Conservation (phyloP, 1,284 basidiomycete genomes). For the Moniliophthora roreri region DNA sequence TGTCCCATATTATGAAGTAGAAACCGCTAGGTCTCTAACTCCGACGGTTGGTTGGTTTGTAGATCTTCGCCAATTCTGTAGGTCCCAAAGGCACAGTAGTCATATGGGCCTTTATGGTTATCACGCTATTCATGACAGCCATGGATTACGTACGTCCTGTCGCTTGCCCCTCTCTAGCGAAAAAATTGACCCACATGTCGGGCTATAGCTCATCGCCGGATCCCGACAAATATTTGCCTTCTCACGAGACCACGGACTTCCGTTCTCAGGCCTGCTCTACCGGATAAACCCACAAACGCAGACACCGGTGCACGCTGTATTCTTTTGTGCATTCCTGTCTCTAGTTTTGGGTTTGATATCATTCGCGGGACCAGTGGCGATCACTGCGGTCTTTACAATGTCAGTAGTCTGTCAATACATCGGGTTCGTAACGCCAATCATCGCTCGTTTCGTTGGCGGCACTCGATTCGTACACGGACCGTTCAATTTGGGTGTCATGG, state of each 20-base stretch:
- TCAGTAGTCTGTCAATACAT: conserved; percentile 15
- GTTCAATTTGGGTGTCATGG: conserved; percentile 19
- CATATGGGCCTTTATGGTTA: conserved; percentile 12
- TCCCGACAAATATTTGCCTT: conserved; percentile 15
- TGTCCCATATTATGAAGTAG: not conserved
- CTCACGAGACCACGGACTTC: conserved; percentile 8
- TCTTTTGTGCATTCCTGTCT: conserved; percentile 7
- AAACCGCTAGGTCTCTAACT: not conserved
- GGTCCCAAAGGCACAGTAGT: conserved; percentile 9
- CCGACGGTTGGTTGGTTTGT: not conserved
- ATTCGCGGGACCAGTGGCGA: conserved; percentile 11
- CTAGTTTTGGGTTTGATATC: conserved; percentile 11
- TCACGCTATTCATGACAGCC: conserved; percentile 10
- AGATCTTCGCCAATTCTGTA: conserved; percentile 12
- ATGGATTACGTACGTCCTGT: conserved; percentile 7
- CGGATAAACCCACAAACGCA: conserved; percentile 7
- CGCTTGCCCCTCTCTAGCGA: no score
- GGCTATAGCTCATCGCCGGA: conserved; percentile 7
- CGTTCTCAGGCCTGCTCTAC: conserved; percentile 9
- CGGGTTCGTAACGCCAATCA: conserved; percentile 12
- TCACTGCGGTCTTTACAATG: conserved; percentile 12
- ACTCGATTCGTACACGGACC: conserved; percentile 18
- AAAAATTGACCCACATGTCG: not conserved
- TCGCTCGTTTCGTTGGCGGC: conserved; percentile 9
- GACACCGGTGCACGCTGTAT: conserved; percentile 10